These are phyloP conservation scores for Xanthoconium stramineum DNA, from an alignment of 768 basidiomycete species.

Conservation along the genomic window DNA sequence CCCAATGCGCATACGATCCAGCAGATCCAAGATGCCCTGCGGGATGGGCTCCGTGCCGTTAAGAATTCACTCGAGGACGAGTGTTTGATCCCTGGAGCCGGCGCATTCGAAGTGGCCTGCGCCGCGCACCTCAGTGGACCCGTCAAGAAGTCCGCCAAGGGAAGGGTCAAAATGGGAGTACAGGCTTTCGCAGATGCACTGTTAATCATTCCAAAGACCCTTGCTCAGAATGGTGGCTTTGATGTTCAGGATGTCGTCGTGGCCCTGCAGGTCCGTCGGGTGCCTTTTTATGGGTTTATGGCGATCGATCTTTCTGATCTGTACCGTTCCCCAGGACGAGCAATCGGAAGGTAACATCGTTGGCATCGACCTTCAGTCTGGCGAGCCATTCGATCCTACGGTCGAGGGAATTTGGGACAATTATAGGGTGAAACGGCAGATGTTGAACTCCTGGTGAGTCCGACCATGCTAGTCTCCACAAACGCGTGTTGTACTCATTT, in stretches of 20 bases:
- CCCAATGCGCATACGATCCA: conserved; percentile 95
- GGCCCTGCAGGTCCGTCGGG: conserved; percentile 67
- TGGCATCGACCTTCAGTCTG: conserved; percentile 88
- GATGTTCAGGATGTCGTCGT: conserved; percentile 97
- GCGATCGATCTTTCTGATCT: conserved; percentile 13
- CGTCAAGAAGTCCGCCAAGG: conserved; percentile 85
- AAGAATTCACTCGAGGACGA: conserved; percentile 97
- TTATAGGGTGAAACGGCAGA: conserved; percentile 97
- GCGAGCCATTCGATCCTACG: conserved; percentile 95
- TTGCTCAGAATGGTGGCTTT: conserved; percentile 93
- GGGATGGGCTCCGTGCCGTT: conserved; percentile 92
- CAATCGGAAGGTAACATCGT: conserved; percentile 91
- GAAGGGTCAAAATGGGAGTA: conserved; percentile 94
- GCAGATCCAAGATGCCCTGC: conserved; percentile 96
- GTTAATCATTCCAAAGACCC: conserved; percentile 92
- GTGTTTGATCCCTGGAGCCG: conserved; percentile 89
- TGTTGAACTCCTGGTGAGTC: conserved; percentile 92
- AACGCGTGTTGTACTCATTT: conserved; percentile 25
- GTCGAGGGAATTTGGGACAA: conserved; percentile 98
- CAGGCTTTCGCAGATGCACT: conserved; percentile 96
- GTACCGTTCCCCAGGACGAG: conserved; percentile 63
- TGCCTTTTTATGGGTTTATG: background rate
- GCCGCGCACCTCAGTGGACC: conserved; percentile 76
- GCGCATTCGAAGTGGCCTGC: conserved; percentile 95
- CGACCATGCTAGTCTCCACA: conserved; percentile 5